Evolutionary conservation across 495 filamentous ascomycete genomes (phyloP).

Genomic region (Hypomontagnella submonticulosa): DNA sequence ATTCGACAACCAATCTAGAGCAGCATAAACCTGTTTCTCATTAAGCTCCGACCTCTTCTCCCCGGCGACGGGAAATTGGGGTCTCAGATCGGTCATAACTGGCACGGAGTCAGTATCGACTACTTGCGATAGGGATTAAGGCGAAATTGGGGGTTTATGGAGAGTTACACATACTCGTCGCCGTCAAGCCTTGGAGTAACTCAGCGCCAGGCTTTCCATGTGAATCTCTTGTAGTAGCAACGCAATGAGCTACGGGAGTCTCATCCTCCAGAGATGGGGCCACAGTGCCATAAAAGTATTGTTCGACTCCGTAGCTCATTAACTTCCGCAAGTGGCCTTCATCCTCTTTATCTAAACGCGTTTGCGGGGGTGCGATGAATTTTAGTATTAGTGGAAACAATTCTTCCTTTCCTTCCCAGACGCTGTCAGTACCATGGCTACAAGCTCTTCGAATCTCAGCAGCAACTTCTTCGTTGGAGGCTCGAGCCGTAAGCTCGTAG

Average conservation of each 20-base stretch:
- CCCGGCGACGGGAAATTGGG: slow-evolving; percentile 40
- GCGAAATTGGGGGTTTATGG: too few relatives aligned
- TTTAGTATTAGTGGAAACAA: slow-evolving; percentile 53
- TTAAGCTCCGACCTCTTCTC: slow-evolving; percentile 45
- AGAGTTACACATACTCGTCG: slow-evolving; percentile 26
- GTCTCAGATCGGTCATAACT: slow-evolving; percentile 45
- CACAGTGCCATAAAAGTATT: slow-evolving; percentile 57
- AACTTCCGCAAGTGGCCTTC: slow-evolving; percentile 60
- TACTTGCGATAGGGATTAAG: too few relatives aligned
- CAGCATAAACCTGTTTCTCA: slow-evolving; percentile 42
- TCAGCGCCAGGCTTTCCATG: slow-evolving; percentile 40
- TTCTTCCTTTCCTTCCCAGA: background rate
- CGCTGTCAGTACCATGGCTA: too few relatives aligned
- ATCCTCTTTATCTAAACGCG: slow-evolving; percentile 35
- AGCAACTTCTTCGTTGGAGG: slow-evolving; percentile 24
- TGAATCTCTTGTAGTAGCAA: slow-evolving; percentile 45
- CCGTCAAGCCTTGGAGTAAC: slow-evolving; percentile 49
- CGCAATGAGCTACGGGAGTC: slow-evolving; percentile 45
- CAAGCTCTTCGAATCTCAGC: background rate
- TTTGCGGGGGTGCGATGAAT: slow-evolving; percentile 48
- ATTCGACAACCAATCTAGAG: slow-evolving; percentile 53
- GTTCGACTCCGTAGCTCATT: slow-evolving; percentile 61
- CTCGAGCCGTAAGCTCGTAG: slow-evolving; percentile 50
- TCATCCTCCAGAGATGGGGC: slow-evolving; percentile 43
- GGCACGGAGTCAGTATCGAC: slow-evolving; percentile 1